Base-by-base conservation (phyloP, 2,329 filamentous ascomycete genomes). In the Zarea fungicola region DNA sequence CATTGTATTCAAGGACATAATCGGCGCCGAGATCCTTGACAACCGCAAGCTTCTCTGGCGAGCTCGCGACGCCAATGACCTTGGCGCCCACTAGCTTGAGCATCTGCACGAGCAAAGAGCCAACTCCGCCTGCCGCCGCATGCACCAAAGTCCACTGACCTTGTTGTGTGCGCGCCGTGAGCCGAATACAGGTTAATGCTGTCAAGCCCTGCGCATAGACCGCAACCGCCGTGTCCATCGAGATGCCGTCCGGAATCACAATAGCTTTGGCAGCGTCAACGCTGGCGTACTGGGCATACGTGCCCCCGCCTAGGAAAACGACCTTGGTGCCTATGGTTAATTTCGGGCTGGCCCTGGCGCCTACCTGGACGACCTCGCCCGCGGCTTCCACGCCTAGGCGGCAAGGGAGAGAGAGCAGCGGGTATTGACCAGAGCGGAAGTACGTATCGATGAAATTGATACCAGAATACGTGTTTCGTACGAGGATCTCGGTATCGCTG, bases 381-480 rank as follows among this genome's bases (percentile, higher is more conserved):
- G 81, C 78, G 51, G 77, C 87, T 72, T 96, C 91, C 59, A 85
- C 84, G 53, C 91, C 90, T 16, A 92, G 83, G 43, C 84, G 82
- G 58, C 87, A 78, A 5, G 90, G 91, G 58, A 87, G 81, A 2
- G 52, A 40, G 1, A 85, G 76, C 1, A 83, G 72, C 10, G 75
- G 71, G 74, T 96, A 96, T 42, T 95, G 79, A 9, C 91, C 91
- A 10, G 78, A 82, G 64, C 91, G 89, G 78, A 91, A 95, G 70
- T 96, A 95, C 31, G 73, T 95, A 68, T 96, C 91, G 60, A 96
- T 95, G 70, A 80, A 96, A 70, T 96, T 96, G 53, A 96, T 73
- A 52, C 90, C 91, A 42, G 85, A 76, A 63, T 80, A 87, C 55
- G 84, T 80, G 67, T 95, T 95, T 67, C 85, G 86, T 50, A 96